Evolutionary conservation across 306 rosid genomes (phyloP), one percentile per base, ranked within the genome.

Genomic region (Crataegus laevigata): DNA sequence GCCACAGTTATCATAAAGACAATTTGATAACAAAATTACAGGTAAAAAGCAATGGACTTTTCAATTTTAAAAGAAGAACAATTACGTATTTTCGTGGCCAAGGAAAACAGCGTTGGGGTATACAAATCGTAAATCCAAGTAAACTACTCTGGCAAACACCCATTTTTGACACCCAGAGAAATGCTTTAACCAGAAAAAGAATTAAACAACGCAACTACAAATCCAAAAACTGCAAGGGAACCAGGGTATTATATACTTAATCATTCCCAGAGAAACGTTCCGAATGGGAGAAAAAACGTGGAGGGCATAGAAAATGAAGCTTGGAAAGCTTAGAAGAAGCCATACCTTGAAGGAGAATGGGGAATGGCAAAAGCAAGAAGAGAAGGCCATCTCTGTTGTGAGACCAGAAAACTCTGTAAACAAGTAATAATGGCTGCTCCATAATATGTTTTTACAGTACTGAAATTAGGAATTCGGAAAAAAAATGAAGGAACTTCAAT

Each of bases 261-360:
- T 72, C 73, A 76, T 17, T 26, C 67, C 54, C 28, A 15, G 0
- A 38, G 7, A 74, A 59, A 66, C 43, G 11, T 11, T 29, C 11
- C 34, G 66, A 13, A 38, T 5, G 8, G 45, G 21, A 5, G 4
- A 13, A 24, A 42, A 5, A 42, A 47, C 4, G 17, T 14, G 19
- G 54, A 28, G 13, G 63, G 25, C 71, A 30, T 6, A 59, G 66
- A 52, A 77, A 52, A 28, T 24, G 18, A 84, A 80, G 21, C 52
- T 62, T 28, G 65, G 50, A 76, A 17, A 60, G 12, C 32, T 28
- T 59, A n/a, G 22, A 12, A 76, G 73, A 84, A 71, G 64, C 17
- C 60, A 71, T 67, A 91, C 98, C 96, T 90, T 84, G 52, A 82
- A 54, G 72, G 87, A 40, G 51, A 85, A 45, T 38, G 90, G 78